Evolutionary conservation across 768 basidiomycete genomes (phyloP), one percentile per base, ranked within the genome.

Genomic region (Leccinum pellstonianum): DNA sequence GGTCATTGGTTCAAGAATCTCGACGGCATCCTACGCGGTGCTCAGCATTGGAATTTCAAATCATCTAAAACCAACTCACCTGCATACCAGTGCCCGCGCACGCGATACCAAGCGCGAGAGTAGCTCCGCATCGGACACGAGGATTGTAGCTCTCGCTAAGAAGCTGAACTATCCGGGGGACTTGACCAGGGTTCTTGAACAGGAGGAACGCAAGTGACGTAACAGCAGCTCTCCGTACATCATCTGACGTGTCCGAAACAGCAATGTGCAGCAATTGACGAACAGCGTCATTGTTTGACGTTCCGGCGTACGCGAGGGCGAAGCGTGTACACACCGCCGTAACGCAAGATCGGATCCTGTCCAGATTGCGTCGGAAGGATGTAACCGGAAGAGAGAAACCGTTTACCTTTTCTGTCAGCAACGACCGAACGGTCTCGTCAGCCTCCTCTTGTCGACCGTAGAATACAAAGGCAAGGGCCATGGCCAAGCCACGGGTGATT

Each of bases 141-240:
- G 97, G 97, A 71, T 98, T 99, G 76, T 99, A 99, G 68, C 94
- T 96, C 79, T 99, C 97, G 64, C 93, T 94, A 54, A 99, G 79
- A 15, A 99, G 83, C 72, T 99, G 97, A 6, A 99, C 97, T 60
- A 98, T 92, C 49, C 97, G 83, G 19, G 97, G 97, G 2, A 99
- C 95, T 78, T 98, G 95, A 12, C 85, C 83, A 12, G 97, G 95
- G 73, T 91, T 97, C 77, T 98, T 94, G 84, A 96, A 99, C 29
- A 99, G 83, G 58, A 99, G 79, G 80, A 99, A 98, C 0, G 97
- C 94, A 46, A 99, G 83, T 12, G 93, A 87, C 12, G 94, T 98
- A 50, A 99, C 97, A 38, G 97, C 97, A 6, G 97, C 96, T 59
- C 97, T 82, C 62, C 97, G 86, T 21, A 99, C 97, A 72, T 98